Evolutionary conservation across 306 rosid species (phyloP).

Genomic region (Argentina anserina): DNA sequence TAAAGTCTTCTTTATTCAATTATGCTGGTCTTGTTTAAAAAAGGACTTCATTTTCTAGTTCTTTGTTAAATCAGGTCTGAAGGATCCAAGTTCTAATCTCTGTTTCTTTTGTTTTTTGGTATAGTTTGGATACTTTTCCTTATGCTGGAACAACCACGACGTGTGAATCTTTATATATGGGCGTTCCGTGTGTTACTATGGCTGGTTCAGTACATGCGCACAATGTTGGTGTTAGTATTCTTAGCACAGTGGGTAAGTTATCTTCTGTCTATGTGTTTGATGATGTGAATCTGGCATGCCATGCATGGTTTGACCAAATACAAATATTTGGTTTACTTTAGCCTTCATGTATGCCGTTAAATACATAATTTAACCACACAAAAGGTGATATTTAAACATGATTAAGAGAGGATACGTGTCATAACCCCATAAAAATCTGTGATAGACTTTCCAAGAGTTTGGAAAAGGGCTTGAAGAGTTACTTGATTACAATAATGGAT

Average conservation of each 20-base stretch:
- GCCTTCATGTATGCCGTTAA: background rate
- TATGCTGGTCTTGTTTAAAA: background rate
- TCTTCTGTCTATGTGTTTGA: slow-evolving; percentile 6
- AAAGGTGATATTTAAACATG: background rate
- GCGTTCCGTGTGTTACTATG: slow-evolving; percentile 98
- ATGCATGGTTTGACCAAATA: slow-evolving; percentile 5
- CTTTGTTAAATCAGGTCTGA: background rate
- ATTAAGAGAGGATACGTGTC: background rate
- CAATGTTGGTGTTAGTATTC: slow-evolving; percentile 98
- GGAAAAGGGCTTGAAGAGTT: background rate
- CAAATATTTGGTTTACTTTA: background rate
- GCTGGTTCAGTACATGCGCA: slow-evolving; percentile 97
- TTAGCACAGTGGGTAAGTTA: slow-evolving; percentile 83
- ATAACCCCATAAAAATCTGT: background rate
- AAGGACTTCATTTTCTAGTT: slow-evolving; percentile 5
- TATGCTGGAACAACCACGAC: slow-evolving; percentile 99
- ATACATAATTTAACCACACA: background rate
- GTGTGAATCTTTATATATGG: slow-evolving; percentile 96
- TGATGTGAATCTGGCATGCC: background rate
- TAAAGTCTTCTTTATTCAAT: background rate
- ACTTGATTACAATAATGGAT: background rate
- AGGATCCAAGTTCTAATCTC: slow-evolving; percentile 8
- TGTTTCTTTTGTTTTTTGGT: slow-evolving; percentile 20
- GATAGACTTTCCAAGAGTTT: background rate
- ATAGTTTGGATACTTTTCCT: slow-evolving; percentile 97